Conservation (phyloP, 768 basidiomycete species). For the Podaxis carcinomalis region DNA sequence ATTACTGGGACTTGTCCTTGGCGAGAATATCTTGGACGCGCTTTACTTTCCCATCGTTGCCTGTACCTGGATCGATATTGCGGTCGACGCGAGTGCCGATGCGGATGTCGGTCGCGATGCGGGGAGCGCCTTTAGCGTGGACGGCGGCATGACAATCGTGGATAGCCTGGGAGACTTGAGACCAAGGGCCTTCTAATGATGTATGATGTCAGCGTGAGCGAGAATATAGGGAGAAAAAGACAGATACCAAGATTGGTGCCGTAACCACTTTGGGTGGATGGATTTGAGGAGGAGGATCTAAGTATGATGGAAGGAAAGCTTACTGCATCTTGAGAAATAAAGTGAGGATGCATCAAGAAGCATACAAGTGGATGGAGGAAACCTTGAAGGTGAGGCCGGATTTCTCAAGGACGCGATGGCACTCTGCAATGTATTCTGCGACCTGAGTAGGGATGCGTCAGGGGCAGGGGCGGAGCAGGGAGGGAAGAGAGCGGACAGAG, state of each 20-base stretch:
- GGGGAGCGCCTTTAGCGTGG: conserved; percentile 68
- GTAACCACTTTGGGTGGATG: conserved; percentile 57
- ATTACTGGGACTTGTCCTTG: conserved; percentile 21
- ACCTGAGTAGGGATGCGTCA: conserved; percentile 40
- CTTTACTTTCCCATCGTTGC: conserved; percentile 75
- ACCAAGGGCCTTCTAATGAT: conserved; percentile 77
- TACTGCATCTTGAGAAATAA: conserved; percentile 60
- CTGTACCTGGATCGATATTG: conserved; percentile 54
- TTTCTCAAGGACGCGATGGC: conserved; percentile 77
- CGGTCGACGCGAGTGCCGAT: conserved; percentile 87
- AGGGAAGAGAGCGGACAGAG: conserved; percentile 40
- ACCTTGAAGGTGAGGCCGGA: conserved; percentile 83
- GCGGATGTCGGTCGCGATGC: conserved; percentile 89
- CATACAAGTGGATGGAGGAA: conserved; percentile 7
- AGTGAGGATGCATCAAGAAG: conserved; percentile 8
- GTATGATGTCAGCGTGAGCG: neutral
- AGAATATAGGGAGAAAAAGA: neutral
- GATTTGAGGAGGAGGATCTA: neutral
- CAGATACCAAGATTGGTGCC: conserved; percentile 80
- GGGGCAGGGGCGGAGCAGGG: neutral
- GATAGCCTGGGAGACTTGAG: conserved; percentile 78
- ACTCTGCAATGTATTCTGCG: conserved; percentile 76
- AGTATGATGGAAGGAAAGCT: conserved; percentile 20
- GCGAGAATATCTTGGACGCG: conserved; percentile 79
- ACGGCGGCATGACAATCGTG: conserved; percentile 89